phyloP scores from a whole-genome alignment of 768 basidiomycete genomes.

The Kwoniella sp. region DNA sequence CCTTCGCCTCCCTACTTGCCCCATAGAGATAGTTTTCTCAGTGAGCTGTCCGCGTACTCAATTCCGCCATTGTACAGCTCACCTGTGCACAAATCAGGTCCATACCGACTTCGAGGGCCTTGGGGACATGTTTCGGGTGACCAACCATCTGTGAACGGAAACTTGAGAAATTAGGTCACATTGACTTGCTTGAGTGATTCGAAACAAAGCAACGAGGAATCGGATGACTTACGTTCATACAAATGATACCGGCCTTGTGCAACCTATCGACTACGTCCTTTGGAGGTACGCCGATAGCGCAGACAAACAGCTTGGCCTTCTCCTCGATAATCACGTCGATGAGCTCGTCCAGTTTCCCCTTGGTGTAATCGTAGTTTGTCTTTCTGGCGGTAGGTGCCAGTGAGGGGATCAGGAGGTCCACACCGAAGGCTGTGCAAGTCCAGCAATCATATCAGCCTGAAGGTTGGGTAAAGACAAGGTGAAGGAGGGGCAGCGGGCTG shows the following conservation, averaged over 20 bases:
- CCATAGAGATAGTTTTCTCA: background rate
- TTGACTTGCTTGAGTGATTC: background rate
- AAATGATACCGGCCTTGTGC: slow-evolving; percentile 78
- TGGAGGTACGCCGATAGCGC: slow-evolving; percentile 78
- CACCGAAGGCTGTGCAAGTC: slow-evolving; percentile 73
- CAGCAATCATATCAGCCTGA: background rate
- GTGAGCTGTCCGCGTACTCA: background rate
- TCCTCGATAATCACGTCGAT: slow-evolving; percentile 92
- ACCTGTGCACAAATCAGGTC: slow-evolving; percentile 85
- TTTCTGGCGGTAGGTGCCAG: slow-evolving; percentile 84
- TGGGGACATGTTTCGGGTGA: slow-evolving; percentile 70
- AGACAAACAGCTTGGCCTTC: slow-evolving; percentile 84
- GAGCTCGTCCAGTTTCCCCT: slow-evolving; percentile 78
- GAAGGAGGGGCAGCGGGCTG: too few relatives aligned
- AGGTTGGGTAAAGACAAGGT: background rate
- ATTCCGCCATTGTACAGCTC: background rate
- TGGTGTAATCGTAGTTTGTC: slow-evolving; percentile 84
- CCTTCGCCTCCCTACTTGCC: slow-evolving; percentile 75
- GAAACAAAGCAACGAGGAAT: too few relatives aligned
- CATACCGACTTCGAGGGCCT: slow-evolving; percentile 70
- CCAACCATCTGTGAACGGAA: slow-evolving; percentile 63
- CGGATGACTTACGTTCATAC: slow-evolving; percentile 74
- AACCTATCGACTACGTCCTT: slow-evolving; percentile 75
- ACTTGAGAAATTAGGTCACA: background rate
- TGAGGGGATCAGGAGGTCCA: slow-evolving; percentile 85